Evolutionary conservation across 495 filamentous ascomycete species (phyloP), one percentile per base, ranked within the genome.

Genomic region (Aspergillus bertholletiae): DNA sequence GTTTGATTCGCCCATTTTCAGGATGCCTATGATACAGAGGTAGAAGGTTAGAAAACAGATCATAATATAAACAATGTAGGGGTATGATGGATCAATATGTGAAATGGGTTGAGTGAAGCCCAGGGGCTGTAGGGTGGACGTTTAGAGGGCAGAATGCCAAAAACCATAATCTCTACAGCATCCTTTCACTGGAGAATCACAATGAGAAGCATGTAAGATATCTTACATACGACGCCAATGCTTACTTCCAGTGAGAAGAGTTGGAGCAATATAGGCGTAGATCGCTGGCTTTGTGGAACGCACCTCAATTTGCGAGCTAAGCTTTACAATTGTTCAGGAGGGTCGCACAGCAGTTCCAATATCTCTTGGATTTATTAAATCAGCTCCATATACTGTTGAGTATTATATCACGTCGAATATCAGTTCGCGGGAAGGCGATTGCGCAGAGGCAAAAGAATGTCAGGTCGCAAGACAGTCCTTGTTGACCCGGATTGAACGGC

Each of bases 1-100:
- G 37, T 68, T 74, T 53, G 73, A 63, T 54, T 72, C 73, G 49
- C 66, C 68, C 73, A 75, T 75, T 43, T 53, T 64, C 8, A 32
- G 24, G 39, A 18, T 45, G 21, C 7, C 30, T 34, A 34, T 21
- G 1, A 22, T 5, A 3, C 18, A 37, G n/a, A 15, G 37, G 15
- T 22, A 5, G 3, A 22, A 18, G n/a, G 18, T 22, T 7, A 43
- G 8, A 15, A 15, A n/a, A 1, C 6, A 37, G 13, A 37, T 6
- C 6, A 15, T 5, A 15, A 37, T 2, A 37, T n/a, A 37, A 37
- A 15, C 34, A 9, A 9, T 17, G 20, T 7, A 22, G 11, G 17
- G 39, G 9, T 18, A 12, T 9, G 17, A 43, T 22, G 39, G 21
- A 12, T 22, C 12, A 13, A 18, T 22, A 22, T 22, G 39, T 21